Percentiles rank a stretch among this genome's conserved stretches.
These are phyloP conservation scores for Volvox africanus DNA, from an alignment of 139 green algal genomes.

Conservation along the genomic window DNA sequence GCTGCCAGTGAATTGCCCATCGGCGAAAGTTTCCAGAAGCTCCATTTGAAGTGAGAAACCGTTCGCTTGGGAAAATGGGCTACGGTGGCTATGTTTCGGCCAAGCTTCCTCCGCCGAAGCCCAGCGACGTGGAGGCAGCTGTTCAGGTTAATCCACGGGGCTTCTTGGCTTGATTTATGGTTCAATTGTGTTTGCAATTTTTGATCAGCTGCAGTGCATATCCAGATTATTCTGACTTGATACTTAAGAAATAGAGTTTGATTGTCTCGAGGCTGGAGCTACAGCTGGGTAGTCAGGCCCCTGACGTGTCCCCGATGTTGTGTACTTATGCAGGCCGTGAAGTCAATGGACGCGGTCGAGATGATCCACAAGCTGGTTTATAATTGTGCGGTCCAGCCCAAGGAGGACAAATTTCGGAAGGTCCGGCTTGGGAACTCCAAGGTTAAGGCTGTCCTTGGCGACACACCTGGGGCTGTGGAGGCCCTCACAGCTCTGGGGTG, in stretches of 20 bases:
- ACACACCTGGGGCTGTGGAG: slow-evolving; percentile 23
- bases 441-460: slow-evolving; percentile 16
- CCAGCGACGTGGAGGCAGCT: slow-evolving; percentile 18
- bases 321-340: background rate
- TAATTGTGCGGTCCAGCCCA: slow-evolving; percentile 39
- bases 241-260: background rate
- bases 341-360: slow-evolving; percentile 32
- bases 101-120: slow-evolving; percentile 41
- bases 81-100: slow-evolving; percentile 43
- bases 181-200: background rate
- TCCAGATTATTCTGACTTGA: background rate
- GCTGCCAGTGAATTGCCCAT: no score
- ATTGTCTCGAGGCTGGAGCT: background rate
- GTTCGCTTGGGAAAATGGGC: slow-evolving; percentile 31
- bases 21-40: no score
- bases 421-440: slow-evolving; percentile 31
- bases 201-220: background rate
- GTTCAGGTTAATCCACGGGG: slow-evolving; percentile 15
- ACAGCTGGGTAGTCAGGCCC: background rate
- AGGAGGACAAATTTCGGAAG: slow-evolving; percentile 40
- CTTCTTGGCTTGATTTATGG: background rate
- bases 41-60: no score
- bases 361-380: slow-evolving; percentile 46
- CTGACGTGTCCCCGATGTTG: background rate
- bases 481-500: slow-evolving; percentile 56